phyloP scores from a whole-genome alignment of 108 stramenopile species.

The Stephanodiscus triporus region DNA sequence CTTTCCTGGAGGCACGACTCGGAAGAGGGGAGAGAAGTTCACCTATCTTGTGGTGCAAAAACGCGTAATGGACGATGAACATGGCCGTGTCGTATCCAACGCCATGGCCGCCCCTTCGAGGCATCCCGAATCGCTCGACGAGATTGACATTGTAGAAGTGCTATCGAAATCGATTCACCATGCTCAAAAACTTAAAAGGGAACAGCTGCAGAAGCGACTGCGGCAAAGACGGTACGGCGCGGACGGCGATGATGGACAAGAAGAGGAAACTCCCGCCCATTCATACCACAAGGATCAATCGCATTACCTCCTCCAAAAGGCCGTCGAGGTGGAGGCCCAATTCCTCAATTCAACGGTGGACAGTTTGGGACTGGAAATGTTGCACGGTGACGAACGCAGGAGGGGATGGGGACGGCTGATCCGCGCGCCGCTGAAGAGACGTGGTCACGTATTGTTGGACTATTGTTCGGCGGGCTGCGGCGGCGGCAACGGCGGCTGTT shows the following conservation, averaged over 20 bases:
- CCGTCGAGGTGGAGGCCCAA: slow-evolving; percentile 45
- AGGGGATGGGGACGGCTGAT: slow-evolving; percentile 69
- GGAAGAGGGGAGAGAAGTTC: slow-evolving; percentile 78
- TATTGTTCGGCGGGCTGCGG: slow-evolving; percentile 62
- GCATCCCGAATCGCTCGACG: background rate
- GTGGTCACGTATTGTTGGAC: slow-evolving; percentile 78
- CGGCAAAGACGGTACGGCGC: background rate
- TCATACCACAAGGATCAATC: slow-evolving; percentile 15
- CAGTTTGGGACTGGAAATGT: slow-evolving; percentile 69
- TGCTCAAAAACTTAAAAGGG: slow-evolving; percentile 42
- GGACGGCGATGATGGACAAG: background rate
- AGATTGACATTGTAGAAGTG: slow-evolving; percentile 54
- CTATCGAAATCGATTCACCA: slow-evolving; percentile 50
- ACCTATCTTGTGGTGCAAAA: slow-evolving; percentile 86
- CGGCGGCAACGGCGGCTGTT: slow-evolving; percentile 2
- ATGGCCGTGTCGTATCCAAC: slow-evolving; percentile 2
- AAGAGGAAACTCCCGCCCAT: slow-evolving; percentile 4
- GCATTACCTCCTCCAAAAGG: slow-evolving; percentile 37
- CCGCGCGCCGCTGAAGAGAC: slow-evolving; percentile 78
- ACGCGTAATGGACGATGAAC: slow-evolving; percentile 23
- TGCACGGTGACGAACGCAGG: slow-evolving; percentile 65
- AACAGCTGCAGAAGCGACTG: slow-evolving; percentile 14
- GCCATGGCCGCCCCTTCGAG: background rate
- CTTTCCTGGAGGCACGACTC: slow-evolving; percentile 59
- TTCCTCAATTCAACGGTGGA: slow-evolving; percentile 66